Base-by-base conservation (phyloP, 2,329 filamentous ascomycete species). In the Corinectria fuckeliana region DNA sequence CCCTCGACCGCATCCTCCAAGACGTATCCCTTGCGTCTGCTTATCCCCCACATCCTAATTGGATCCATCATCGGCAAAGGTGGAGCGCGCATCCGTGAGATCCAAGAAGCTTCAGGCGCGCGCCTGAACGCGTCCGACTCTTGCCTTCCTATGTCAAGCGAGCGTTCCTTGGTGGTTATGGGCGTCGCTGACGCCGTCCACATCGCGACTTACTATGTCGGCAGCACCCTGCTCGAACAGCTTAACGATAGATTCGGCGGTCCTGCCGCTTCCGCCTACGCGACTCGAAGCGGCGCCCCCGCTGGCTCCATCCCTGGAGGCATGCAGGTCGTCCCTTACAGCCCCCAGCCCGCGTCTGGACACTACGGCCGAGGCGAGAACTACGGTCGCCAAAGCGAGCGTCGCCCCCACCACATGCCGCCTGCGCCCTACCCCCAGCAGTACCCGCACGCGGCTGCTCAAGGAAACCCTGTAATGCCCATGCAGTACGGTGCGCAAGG, bases 301-400 rank as follows among this genome's bases (percentile, higher is more conserved):
- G 92, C 94, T 58, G 94, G 94, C 50, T 92, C 94, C 30, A 92
- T 98, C 14, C 95, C 95, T 20, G 95, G 95, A 60, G 95, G 95
- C 62, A 97, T 99, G 93, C 95, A 98, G 77, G 95, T 99, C 49
- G 93, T 98, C n/a, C 95, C 95, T 5, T 99, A 99, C 75, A 91
- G 92, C 57, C 95, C 95, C 49, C 93, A 97, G 76, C 91, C 94
- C 25, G 92, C 92, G 56, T 92, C 92, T 58, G 95, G 95, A 67
- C 93, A 94, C 76, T 98, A 93, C 74, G 93, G 93, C 56, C 91
- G 93, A 71, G 89, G 92, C 42, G 94, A 98, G 64, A 92, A 91
- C 75, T 96, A 90, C 69, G 88, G 80, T 58, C 80, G 92, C 64
- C 88, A 91, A 67, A 89, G 91, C 65, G 88, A 91, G 60, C 87